phyloP scores from a whole-genome alignment of 108 stramenopile species.

The Skeletonema menzelii region DNA sequence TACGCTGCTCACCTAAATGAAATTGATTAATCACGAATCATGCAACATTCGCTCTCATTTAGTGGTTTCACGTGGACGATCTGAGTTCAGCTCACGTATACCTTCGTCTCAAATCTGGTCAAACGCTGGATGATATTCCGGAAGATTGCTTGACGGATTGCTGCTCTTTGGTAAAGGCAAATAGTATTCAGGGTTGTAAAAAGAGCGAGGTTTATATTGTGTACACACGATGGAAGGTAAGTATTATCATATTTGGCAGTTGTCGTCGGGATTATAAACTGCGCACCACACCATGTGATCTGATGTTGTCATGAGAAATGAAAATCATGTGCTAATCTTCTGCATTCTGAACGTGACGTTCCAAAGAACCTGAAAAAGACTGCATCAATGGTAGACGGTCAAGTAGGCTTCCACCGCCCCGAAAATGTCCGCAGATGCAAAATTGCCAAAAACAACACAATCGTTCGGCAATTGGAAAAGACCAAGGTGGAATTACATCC shows the following conservation, averaged over 20 bases:
- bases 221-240: slow-evolving; percentile 88
- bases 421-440: slow-evolving; percentile 73
- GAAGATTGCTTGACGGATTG: slow-evolving; percentile 75
- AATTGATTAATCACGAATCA: background rate
- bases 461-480: slow-evolving; percentile 78
- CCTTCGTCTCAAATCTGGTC: slow-evolving; percentile 87
- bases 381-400: slow-evolving; percentile 72
- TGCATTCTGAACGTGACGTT: background rate
- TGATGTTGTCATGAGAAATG: no score
- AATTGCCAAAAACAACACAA: slow-evolving; percentile 76
- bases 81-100: slow-evolving; percentile 98
- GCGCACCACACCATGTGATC: background rate
- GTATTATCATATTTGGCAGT: slow-evolving; percentile 7
- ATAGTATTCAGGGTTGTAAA: slow-evolving; percentile 84
- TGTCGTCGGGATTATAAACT: background rate
- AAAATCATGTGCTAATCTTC: background rate
- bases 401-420: slow-evolving; percentile 82
- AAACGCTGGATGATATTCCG: slow-evolving; percentile 86
- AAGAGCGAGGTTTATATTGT: slow-evolving; percentile 72
- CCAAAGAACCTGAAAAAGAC: slow-evolving; percentile 34
- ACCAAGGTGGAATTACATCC: slow-evolving; percentile 63
- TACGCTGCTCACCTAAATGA: background rate
- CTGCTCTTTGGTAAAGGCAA: slow-evolving; percentile 78
- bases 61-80: slow-evolving; percentile 99
- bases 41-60: background rate